A percentile compares a stretch with the other conserved stretches of the same genome.
Conservation (phyloP, 148 eudicot genomes). For the Chenopodium suecicum region DNA sequence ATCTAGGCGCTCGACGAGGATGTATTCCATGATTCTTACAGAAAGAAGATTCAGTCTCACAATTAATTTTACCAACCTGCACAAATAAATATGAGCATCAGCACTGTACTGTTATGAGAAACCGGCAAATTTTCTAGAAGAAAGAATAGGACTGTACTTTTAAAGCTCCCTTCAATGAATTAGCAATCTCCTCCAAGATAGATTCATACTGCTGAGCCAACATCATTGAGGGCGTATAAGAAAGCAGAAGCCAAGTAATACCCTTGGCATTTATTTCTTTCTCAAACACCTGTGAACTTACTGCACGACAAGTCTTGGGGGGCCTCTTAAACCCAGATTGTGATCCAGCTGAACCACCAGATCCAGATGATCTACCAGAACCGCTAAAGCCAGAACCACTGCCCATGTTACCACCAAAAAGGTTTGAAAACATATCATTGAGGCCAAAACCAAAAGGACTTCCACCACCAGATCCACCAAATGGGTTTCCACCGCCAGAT, state of each 20-base stretch:
- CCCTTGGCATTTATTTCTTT: slow-evolving; percentile 76
- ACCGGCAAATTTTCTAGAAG: background rate
- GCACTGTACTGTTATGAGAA: background rate
- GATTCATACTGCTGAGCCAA: slow-evolving; percentile 50
- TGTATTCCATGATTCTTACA: slow-evolving; percentile 61
- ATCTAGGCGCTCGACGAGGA: slow-evolving; percentile 59
- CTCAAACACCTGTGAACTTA: slow-evolving; percentile 55
- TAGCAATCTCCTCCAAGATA: slow-evolving; percentile 55
- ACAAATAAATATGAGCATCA: slow-evolving; percentile 14
- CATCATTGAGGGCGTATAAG: slow-evolving; percentile 45
- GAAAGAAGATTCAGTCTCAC: slow-evolving; percentile 61
- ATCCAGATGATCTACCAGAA: slow-evolving; percentile 52
- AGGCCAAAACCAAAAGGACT: slow-evolving; percentile 64
- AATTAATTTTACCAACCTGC: slow-evolving; percentile 80
- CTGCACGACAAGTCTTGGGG: slow-evolving; percentile 40
- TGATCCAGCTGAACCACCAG: slow-evolving; percentile 59
- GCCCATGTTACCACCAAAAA: slow-evolving; percentile 66
- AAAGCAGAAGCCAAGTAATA: slow-evolving; percentile 72
- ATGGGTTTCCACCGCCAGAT: slow-evolving; percentile 53
- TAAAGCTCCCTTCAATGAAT: slow-evolving; percentile 68
- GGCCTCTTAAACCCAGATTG: slow-evolving; percentile 44
- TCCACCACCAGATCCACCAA: slow-evolving; percentile 63
- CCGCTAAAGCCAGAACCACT: slow-evolving; percentile 62
- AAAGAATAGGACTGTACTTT: slow-evolving; percentile 41
- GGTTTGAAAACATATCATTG: slow-evolving; percentile 74